These are phyloP conservation scores for Knoxdaviesia proteae DNA, from an alignment of 2,329 filamentous ascomycete species.

Conservation along the genomic window DNA sequence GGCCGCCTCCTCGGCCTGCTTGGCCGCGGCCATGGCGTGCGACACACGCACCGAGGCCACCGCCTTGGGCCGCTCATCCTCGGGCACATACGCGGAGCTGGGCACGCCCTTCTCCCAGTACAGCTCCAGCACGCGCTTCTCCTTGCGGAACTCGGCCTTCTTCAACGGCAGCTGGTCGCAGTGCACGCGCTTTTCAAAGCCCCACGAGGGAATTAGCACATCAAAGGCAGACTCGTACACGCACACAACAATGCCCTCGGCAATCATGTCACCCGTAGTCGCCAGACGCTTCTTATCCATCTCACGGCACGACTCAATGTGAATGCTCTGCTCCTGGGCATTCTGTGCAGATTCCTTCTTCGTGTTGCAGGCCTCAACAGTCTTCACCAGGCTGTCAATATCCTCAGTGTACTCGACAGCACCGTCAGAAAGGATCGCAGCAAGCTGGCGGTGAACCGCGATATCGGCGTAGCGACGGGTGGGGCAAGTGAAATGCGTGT, in stretches of 20 bases:
- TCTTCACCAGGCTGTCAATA: slow-evolving; percentile 72
- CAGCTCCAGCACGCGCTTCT: slow-evolving; percentile 78
- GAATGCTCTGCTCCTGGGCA: slow-evolving; percentile 94
- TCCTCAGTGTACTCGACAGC: slow-evolving; percentile 76
- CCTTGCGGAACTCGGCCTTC: slow-evolving; percentile 98
- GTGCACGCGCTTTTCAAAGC: slow-evolving; percentile 97
- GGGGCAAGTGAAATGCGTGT: slow-evolving; percentile 94
- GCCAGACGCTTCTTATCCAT: slow-evolving; percentile 88
- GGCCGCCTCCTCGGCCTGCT: slow-evolving; percentile 65
- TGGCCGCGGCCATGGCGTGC: slow-evolving; percentile 55
- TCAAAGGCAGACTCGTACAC: slow-evolving; percentile 99
- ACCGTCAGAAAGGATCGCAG: slow-evolving; percentile 64
- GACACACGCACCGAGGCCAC: slow-evolving; percentile 51
- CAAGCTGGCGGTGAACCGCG: slow-evolving; percentile 84
- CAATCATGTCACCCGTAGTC: slow-evolving; percentile 75
- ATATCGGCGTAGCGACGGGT: slow-evolving; percentile 90
- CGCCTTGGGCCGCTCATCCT: slow-evolving; percentile 86
- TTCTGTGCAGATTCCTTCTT: slow-evolving; percentile 98
- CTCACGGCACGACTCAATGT: slow-evolving; percentile 88
- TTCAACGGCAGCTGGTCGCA: slow-evolving; percentile 94
- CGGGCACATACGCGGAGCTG: slow-evolving; percentile 85
- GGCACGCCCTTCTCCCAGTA: slow-evolving; percentile 99
- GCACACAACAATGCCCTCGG: slow-evolving; percentile 85
- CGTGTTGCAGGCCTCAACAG: slow-evolving; percentile 86
- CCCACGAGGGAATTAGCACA: slow-evolving; percentile 92